Percentiles rank a stretch among this genome's conserved stretches.
These are phyloP conservation scores for Rhynchosporium agropyri DNA, from an alignment of 2,329 filamentous ascomycete genomes.

Conservation along the genomic window DNA sequence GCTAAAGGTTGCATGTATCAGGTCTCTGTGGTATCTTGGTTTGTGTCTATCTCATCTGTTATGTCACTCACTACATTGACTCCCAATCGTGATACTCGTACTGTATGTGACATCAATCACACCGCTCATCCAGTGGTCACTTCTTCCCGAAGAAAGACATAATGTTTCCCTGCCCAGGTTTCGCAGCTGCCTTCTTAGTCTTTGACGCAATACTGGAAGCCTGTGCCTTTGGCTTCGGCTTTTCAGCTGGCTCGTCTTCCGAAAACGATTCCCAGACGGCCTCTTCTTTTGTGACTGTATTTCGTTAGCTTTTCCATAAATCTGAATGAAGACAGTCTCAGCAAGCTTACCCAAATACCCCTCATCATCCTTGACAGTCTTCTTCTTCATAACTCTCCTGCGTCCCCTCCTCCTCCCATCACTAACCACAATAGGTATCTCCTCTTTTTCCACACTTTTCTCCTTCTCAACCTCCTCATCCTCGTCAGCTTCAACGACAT, in stretches of 20 bases:
- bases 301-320: slow-evolving; percentile 21
- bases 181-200: slow-evolving; percentile 58
- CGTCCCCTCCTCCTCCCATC: slow-evolving; percentile 74
- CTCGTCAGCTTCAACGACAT: slow-evolving; percentile 40
- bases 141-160: slow-evolving; percentile 94
- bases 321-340: background rate
- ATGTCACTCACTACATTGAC: too few species aligned
- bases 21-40: background rate
- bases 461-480: slow-evolving; percentile 31
- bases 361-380: slow-evolving; percentile 82
- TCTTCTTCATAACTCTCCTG: slow-evolving; percentile 84
- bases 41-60: slow-evolving; percentile 1
- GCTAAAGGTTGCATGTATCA: background rate
- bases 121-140: slow-evolving; percentile 13
- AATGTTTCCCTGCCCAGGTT: slow-evolving; percentile 74
- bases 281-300: slow-evolving; percentile 80
- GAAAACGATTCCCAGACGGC: slow-evolving; percentile 89
- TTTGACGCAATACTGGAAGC: slow-evolving; percentile 46
- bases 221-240: slow-evolving; percentile 55
- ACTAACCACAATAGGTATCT: slow-evolving; percentile 44
- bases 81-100: too few species aligned
- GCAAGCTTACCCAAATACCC: slow-evolving; percentile 76
- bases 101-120: too few species aligned
- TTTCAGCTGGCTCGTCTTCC: slow-evolving; percentile 74
- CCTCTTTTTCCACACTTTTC: slow-evolving; percentile 26